A percentile compares a stretch with the other conserved stretches of the same genome.
Evolutionary conservation across 768 basidiomycete species (phyloP).

Genomic region (Rhodosporidiobolus sp.): DNA sequence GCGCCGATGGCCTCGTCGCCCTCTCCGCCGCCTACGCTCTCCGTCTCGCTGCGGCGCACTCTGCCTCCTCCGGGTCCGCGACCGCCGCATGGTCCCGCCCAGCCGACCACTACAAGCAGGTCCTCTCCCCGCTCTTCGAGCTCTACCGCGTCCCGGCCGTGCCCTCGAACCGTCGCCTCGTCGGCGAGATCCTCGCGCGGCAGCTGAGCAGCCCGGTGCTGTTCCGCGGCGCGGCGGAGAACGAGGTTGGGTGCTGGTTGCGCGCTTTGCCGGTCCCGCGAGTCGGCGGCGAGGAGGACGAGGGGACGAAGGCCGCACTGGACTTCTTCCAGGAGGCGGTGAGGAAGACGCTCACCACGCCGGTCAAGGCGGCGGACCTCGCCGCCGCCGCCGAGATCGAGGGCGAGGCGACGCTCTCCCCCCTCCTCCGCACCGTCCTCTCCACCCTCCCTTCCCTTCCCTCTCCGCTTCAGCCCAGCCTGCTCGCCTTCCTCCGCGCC

Average conservation of each 20-base stretch:
- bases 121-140: conserved; percentile 66
- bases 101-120: conserved; percentile 53
- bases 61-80: neutral
- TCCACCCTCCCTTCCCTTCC: neutral
- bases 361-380: conserved; percentile 8
- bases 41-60: conserved; percentile 69
- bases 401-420: neutral
- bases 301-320: neutral
- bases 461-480: neutral
- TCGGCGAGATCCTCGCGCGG: conserved; percentile 60
- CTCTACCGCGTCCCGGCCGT: conserved; percentile 59
- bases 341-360: conserved; percentile 30
- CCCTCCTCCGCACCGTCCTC: conserved; percentile 11
- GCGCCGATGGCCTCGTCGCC: conserved; percentile 43
- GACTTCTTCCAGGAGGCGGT: conserved; percentile 30
- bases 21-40: conserved; percentile 57
- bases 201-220: conserved; percentile 70
- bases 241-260: conserved; percentile 74
- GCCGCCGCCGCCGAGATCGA: neutral
- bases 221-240: conserved; percentile 59
- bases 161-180: conserved; percentile 56
- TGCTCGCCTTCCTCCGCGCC: conserved; percentile 11
- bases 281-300: neutral
- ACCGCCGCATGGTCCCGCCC: conserved; percentile 46
- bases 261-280: conserved; percentile 56